These are phyloP conservation scores for Fusarium tjaetaba DNA, from an alignment of 2,329 filamentous ascomycete genomes.

Conservation along the genomic window DNA sequence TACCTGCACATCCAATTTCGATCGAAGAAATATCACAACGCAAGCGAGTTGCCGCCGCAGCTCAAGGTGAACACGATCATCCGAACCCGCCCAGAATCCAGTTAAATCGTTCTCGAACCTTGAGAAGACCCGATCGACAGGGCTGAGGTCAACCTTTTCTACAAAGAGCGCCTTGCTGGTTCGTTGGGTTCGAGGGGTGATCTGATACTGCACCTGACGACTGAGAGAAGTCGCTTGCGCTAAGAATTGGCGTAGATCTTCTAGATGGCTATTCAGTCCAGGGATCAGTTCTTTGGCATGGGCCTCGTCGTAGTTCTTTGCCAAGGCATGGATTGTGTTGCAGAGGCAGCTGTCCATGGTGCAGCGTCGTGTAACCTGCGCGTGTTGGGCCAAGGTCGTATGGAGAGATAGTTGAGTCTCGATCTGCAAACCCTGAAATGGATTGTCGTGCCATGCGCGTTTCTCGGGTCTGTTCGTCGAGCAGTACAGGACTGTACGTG, in stretches of 20 bases:
- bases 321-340: not conserved
- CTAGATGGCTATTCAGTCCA: slow-evolving; percentile 38
- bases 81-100: too few relatives aligned
- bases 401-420: rapidly evolving
- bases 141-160: slow-evolving; percentile 21
- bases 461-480: too few relatives aligned
- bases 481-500: not conserved
- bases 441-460: not conserved
- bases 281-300: not conserved
- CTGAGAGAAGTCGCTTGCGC: slow-evolving; percentile 36
- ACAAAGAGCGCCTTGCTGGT: slow-evolving; percentile 41
- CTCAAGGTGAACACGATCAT: too few relatives aligned
- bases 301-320: rapidly evolving
- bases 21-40: slow-evolving; percentile 41
- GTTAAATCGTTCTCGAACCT: too few relatives aligned
- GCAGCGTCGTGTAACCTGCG: not conserved
- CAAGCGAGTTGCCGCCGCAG: slow-evolving; percentile 40
- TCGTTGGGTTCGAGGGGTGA: slow-evolving; percentile 42
- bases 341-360: not conserved
- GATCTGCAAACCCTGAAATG: too few relatives aligned
- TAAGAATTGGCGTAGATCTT: slow-evolving; percentile 36
- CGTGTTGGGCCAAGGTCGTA: rapidly evolving
- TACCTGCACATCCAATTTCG: not conserved
- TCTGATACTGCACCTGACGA: slow-evolving; percentile 41
- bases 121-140: slow-evolving; percentile 26